A percentile compares a stretch with the other conserved stretches of the same genome.
Conservation (phyloP, 2,329 filamentous ascomycete genomes). For the Cytospora chrysosperma region DNA sequence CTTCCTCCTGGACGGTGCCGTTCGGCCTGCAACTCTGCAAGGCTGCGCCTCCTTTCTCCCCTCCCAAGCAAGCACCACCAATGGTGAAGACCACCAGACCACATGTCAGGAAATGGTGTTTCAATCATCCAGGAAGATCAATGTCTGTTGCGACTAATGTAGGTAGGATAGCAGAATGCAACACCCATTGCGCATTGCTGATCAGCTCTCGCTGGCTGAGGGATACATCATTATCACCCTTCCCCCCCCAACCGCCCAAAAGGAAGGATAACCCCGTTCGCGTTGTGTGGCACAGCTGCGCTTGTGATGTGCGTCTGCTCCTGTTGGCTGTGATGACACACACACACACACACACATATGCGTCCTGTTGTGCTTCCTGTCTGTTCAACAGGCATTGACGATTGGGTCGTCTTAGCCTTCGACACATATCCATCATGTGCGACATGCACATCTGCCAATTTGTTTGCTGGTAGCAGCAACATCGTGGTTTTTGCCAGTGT, state of each 20-base stretch:
- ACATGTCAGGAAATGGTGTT: no score
- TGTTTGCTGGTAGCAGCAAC: no score
- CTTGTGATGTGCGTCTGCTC: not conserved
- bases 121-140: no score
- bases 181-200: not conserved
- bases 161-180: no score
- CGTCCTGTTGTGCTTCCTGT: not conserved
- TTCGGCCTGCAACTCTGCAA: not conserved
- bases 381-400: not conserved
- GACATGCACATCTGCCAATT: not conserved
- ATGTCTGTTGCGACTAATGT: no score
- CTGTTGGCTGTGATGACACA: not conserved
- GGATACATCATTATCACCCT: no score
- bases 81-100: not conserved
- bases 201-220: not conserved
- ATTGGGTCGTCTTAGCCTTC: not conserved
- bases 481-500: no score
- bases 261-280: not conserved
- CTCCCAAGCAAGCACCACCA: not conserved
- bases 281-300: no score
- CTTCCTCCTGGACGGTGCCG: not conserved
- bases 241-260: no score
- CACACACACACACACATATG: not conserved
- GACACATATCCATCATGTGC: not conserved
- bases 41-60: not conserved